phyloP scores from a whole-genome alignment of 108 stramenopile species.

The Phaeodactylum tricornutum region DNA sequence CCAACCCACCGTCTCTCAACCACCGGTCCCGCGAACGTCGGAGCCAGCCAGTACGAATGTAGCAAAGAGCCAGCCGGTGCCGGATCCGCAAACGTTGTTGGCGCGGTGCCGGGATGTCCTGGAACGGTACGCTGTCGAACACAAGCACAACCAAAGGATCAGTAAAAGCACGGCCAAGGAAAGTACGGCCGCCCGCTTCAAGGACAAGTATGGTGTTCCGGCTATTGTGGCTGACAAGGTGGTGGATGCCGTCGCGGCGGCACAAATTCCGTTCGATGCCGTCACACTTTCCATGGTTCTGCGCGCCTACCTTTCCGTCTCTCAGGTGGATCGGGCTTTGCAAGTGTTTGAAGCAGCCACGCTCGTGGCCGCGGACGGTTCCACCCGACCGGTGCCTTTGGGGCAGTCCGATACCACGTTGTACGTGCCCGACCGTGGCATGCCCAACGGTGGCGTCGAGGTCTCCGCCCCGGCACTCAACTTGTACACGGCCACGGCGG shows the following conservation, averaged over 20 bases:
- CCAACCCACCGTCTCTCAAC: background rate
- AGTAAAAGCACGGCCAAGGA: constrained; percentile 2
- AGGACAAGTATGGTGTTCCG: constrained; percentile 37
- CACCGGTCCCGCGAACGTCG: background rate
- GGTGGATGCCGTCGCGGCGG: constrained; percentile 66
- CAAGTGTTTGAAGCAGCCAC: constrained; percentile 65
- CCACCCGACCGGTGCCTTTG: constrained; percentile 3
- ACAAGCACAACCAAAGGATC: constrained; percentile 11
- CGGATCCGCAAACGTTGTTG: constrained; percentile 22
- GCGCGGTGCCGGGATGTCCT: constrained; percentile 62
- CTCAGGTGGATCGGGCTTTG: constrained; percentile 47
- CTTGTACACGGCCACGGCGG: constrained; percentile 53
- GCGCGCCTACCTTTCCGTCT: constrained; percentile 60
- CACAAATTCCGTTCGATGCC: constrained; percentile 52
- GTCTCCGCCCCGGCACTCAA: constrained; percentile 50
- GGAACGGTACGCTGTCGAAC: constrained; percentile 42
- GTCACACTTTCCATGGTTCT: constrained; percentile 64
- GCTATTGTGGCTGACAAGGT: constrained; percentile 73
- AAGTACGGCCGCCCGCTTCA: constrained; percentile 24
- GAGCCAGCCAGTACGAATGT: constrained; percentile 7
- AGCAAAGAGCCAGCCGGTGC: too few relatives aligned
- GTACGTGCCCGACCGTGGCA: constrained; percentile 23
- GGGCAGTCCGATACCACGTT: constrained; percentile 14
- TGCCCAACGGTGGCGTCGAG: constrained; percentile 12
- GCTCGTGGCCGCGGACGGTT: constrained; percentile 54